phyloP scores from a whole-genome alignment of 352 stramenopile genomes.

The Phytophthora rubi region DNA sequence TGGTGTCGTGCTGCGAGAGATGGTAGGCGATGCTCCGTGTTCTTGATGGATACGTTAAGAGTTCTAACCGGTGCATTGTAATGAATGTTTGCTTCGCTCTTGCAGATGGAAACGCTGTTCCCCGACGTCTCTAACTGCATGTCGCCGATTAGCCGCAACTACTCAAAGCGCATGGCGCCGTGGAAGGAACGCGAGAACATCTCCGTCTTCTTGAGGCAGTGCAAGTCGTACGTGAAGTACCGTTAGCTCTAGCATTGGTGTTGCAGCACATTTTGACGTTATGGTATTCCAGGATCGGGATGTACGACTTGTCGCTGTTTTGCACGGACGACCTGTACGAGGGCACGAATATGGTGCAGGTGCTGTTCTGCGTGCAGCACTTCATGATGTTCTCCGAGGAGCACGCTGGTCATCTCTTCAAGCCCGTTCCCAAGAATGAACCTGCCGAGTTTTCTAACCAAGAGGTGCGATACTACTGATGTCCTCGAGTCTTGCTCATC shows the following conservation, averaged over 20 bases:
- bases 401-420: constrained; percentile 50
- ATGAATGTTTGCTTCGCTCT: background rate
- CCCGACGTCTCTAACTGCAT: constrained; percentile 54
- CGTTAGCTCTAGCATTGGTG: background rate
- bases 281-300: constrained; percentile 58
- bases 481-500: background rate
- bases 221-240: constrained; percentile 63
- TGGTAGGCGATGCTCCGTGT: constrained; percentile 35
- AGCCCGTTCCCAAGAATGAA: constrained; percentile 48
- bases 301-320: constrained; percentile 84
- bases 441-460: constrained; percentile 65
- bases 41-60: background rate
- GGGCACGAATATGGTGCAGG: constrained; percentile 86
- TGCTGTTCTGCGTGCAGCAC: constrained; percentile 81
- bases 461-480: constrained; percentile 41
- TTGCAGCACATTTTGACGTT: constrained; percentile 8
- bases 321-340: constrained; percentile 88
- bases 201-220: constrained; percentile 82
- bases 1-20: constrained; percentile 76
- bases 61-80: background rate
- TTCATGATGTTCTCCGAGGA: constrained; percentile 74
- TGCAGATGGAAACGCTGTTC: constrained; percentile 63
- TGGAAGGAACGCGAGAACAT: constrained; percentile 90
- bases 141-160: constrained; percentile 80
- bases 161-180: constrained; percentile 71